phyloP scores from a whole-genome alignment of 2,329 filamentous ascomycete genomes.

The Ceratocystis cubensis region DNA sequence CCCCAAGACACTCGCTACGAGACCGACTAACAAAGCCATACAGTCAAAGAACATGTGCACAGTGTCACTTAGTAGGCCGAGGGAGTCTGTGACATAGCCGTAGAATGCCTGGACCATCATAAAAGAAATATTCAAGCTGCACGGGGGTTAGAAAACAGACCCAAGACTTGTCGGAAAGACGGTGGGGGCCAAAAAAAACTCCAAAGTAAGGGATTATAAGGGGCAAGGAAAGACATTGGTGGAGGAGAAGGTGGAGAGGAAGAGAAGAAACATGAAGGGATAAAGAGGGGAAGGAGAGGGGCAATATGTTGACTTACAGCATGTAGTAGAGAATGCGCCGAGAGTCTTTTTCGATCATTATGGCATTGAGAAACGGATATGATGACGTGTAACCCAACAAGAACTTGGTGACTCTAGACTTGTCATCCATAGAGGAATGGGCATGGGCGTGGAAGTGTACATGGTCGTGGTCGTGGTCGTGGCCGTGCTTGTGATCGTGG shows the following conservation, averaged over 20 bases:
- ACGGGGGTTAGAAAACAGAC: not conserved
- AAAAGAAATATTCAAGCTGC: slow-evolving; percentile 80
- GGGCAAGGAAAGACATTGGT: not conserved
- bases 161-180: not conserved
- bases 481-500: slow-evolving; percentile 26
- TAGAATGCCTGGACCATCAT: slow-evolving; percentile 94
- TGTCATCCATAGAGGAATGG: slow-evolving; percentile 22
- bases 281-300: not conserved
- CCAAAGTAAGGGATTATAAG: slow-evolving; percentile 1
- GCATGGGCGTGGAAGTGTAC: slow-evolving; percentile 25
- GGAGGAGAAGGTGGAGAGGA: not conserved
- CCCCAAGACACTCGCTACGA: slow-evolving; percentile 85
- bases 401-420: slow-evolving; percentile 57
- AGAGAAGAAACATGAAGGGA: not conserved
- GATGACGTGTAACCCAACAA: slow-evolving; percentile 56
- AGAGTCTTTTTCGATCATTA: slow-evolving; percentile 83
- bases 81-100: slow-evolving; percentile 80
- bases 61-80: slow-evolving; percentile 91
- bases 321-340: slow-evolving; percentile 96
- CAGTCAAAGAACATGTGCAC: slow-evolving; percentile 99
- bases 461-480: slow-evolving; percentile 24
- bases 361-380: slow-evolving; percentile 70
- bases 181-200: not conserved
- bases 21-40: slow-evolving; percentile 75
- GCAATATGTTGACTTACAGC: slow-evolving; percentile 44